Evolutionary conservation across 2,329 filamentous ascomycete genomes (phyloP).

Genomic region (Phialemonium atrogriseum): DNA sequence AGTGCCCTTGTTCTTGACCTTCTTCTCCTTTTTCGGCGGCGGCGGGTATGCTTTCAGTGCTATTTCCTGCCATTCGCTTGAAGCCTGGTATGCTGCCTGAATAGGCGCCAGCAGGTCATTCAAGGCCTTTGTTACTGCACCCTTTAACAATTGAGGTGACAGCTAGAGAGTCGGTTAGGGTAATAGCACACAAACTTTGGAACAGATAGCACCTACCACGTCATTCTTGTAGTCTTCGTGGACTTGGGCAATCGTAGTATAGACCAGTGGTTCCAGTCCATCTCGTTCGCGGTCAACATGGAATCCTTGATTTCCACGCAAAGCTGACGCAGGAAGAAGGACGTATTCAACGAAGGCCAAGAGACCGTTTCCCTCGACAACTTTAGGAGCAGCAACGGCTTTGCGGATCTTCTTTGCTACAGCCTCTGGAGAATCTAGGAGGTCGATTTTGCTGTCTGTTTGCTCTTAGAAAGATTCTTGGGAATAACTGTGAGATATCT

Average conservation of each 20-base stretch:
- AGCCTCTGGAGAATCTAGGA: conserved; percentile 69
- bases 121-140: conserved; percentile 68
- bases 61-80: conserved; percentile 72
- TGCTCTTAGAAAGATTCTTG: conserved; percentile 1
- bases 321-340: conserved; percentile 65
- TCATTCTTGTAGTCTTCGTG: conserved; percentile 76
- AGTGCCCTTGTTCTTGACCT: conserved; percentile 67
- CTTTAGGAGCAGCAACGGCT: conserved; percentile 67
- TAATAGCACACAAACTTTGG: conserved; percentile 7
- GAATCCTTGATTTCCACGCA: conserved; percentile 57
- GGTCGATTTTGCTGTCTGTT: conserved; percentile 78
- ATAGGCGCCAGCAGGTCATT: conserved; percentile 71
- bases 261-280: conserved; percentile 64
- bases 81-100: conserved; percentile 60
- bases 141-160: conserved; percentile 80
- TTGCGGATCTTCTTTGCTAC: conserved; percentile 82
- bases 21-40: conserved; percentile 61
- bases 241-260: conserved; percentile 66
- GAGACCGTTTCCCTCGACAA: conserved; percentile 78
- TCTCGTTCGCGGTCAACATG: conserved; percentile 58
- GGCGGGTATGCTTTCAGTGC: conserved; percentile 76
- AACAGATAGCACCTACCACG: conserved; percentile 44
- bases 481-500: neutral
- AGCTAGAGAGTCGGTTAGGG: conserved; percentile 37
- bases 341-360: conserved; percentile 82